phyloP scores from a whole-genome alignment of 192 early-diverging fungal species.

The Coemansia sp. region DNA sequence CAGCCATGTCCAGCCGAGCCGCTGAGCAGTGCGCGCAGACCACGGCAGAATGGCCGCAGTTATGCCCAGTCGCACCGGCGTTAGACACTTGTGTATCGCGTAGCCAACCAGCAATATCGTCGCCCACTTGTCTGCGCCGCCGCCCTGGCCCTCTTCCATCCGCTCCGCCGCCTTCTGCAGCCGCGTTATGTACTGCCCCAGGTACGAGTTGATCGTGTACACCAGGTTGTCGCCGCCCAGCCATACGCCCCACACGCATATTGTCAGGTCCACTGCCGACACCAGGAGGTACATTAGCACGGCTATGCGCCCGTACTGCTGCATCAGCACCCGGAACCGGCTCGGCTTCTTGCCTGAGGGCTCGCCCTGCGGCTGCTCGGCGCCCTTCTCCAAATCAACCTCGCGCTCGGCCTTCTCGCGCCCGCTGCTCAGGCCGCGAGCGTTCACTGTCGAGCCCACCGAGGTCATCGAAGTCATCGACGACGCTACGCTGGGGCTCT shows the following conservation, averaged over 20 bases:
- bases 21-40: conserved; percentile 48
- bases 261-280: conserved; percentile 41
- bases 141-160: conserved; percentile 42
- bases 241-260: conserved; percentile 51
- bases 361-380: neutral
- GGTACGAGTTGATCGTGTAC: conserved; percentile 43
- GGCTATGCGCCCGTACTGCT: conserved; percentile 53
- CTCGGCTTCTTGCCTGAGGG: conserved; percentile 39
- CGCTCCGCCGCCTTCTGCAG: conserved; percentile 47
- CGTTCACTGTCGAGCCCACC: conserved; percentile 24
- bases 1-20: conserved; percentile 47
- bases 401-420: conserved; percentile 15
- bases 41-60: conserved; percentile 48
- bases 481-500: conserved; percentile 9
- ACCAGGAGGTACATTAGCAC: conserved; percentile 44
- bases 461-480: conserved; percentile 36
- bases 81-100: conserved; percentile 51
- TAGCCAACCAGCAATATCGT: conserved; percentile 52
- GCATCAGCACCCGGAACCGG: conserved; percentile 46
- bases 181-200: conserved; percentile 51
- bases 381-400: conserved; percentile 10
- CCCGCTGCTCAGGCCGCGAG: conserved; percentile 26
- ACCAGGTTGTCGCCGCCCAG: conserved; percentile 51
- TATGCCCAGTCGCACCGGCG: conserved; percentile 40
- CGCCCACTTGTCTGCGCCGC: conserved; percentile 48